Conservation (phyloP, 1,284 basidiomycete species). For the Malassezia brasiliensis region DNA sequence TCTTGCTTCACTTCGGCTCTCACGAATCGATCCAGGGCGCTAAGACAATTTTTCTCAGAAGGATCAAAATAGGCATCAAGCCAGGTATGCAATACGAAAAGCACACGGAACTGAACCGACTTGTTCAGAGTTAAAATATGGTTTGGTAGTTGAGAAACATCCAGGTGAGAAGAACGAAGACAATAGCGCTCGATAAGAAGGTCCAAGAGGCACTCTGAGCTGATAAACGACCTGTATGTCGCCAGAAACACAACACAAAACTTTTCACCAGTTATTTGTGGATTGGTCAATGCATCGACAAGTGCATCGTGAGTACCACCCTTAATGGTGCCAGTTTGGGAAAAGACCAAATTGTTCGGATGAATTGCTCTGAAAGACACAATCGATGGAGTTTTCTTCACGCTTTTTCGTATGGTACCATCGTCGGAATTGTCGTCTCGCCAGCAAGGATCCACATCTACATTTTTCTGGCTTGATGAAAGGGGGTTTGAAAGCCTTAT, state of each 20-base stretch:
- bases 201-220: neutral
- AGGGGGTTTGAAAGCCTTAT: too few species aligned
- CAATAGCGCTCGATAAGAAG: neutral
- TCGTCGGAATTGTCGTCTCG: too few species aligned
- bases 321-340: neutral
- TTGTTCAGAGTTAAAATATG: conserved; percentile 50
- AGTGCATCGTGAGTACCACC: neutral
- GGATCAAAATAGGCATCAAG: conserved; percentile 40
- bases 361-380: too few species aligned
- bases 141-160: conserved; percentile 61
- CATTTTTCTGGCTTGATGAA: neutral
- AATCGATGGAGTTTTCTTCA: too few species aligned
- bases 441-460: too few species aligned
- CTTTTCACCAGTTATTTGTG: neutral
- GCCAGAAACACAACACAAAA: neutral
- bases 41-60: too few species aligned
- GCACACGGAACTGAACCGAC: conserved; percentile 21
- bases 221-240: neutral
- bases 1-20: too few species aligned
- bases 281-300: neutral
- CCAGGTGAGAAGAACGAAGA: neutral
- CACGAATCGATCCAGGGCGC: too few species aligned
- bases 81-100: conserved; percentile 51
- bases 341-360: neutral
- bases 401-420: too few species aligned